Evolutionary conservation across 805 yeast species (phyloP).

Genomic region (Nakazawaea sp.): DNA sequence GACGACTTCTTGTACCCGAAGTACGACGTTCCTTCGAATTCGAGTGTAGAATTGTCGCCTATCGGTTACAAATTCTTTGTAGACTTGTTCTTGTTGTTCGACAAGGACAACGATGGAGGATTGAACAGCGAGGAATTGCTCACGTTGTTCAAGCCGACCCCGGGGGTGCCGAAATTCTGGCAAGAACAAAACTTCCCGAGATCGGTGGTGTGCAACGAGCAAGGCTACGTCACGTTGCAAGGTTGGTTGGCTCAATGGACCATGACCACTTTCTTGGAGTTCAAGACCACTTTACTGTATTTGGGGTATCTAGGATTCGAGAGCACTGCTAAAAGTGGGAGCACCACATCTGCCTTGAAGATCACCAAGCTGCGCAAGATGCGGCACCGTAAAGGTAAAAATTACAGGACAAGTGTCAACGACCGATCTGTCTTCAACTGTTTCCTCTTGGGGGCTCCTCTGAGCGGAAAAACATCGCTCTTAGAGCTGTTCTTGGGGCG

Average conservation of each 20-base stretch:
- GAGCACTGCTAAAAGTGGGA: constrained; percentile 18
- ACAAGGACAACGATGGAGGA: constrained; percentile 96
- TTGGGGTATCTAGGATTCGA: constrained; percentile 89
- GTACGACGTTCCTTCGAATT: constrained; percentile 61
- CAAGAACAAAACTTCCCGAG: constrained; percentile 76
- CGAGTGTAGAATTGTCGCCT: constrained; percentile 90
- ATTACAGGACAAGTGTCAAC: constrained; percentile 58
- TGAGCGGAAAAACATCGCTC: constrained; percentile 82
- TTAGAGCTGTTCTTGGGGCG: constrained; percentile 78
- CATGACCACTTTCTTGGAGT: constrained; percentile 86
- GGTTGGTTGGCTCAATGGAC: constrained; percentile 99
- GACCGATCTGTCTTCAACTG: constrained; percentile 94
- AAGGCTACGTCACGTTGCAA: constrained; percentile 84
- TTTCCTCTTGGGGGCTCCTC: constrained; percentile 76
- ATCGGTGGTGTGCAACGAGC: constrained; percentile 84
- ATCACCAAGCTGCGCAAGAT: constrained; percentile 76
- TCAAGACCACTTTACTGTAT: constrained; percentile 78
- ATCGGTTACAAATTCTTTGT: constrained; percentile 88
- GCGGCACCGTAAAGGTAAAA: constrained; percentile 58
- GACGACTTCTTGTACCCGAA: constrained; percentile 77
- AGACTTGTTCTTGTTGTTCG: constrained; percentile 81
- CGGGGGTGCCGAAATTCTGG: constrained; percentile 91
- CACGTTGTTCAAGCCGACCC: constrained; percentile 77
- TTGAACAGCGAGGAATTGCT: constrained; percentile 65
- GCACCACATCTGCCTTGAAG: constrained; percentile 49